Conservation (phyloP, 208 protist genomes). For the Acanthamoeba triangularis region DNA sequence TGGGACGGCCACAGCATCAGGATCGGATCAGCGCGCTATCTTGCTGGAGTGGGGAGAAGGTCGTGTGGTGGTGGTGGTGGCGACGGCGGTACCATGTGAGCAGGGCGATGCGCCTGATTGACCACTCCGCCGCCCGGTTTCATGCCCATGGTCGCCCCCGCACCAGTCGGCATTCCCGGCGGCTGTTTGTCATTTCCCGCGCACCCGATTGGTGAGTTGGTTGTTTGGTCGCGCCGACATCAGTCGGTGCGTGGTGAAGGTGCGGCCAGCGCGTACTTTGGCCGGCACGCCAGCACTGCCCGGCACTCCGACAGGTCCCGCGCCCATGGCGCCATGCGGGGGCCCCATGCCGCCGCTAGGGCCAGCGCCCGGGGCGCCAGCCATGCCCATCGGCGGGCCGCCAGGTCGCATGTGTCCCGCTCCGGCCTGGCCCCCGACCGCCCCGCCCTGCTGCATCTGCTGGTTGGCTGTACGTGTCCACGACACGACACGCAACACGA, state of each 20-base stretch:
- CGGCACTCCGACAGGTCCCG: too few species aligned
- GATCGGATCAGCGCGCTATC: too few species aligned
- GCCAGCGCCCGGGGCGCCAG: background rate
- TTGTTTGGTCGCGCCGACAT: background rate
- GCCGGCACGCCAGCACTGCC: too few species aligned
- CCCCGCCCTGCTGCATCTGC: background rate
- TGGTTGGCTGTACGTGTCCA: background rate
- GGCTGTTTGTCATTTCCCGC: background rate
- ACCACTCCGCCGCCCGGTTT: background rate
- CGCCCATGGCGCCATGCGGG: background rate
- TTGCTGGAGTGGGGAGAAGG: too few species aligned
- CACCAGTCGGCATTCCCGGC: background rate
- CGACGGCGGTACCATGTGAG: background rate
- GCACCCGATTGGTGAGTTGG: background rate
- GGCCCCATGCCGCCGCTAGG: background rate
- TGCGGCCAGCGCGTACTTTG: too few species aligned
- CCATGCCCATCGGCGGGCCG: background rate
- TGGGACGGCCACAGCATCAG: too few species aligned
- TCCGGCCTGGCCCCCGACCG: background rate
- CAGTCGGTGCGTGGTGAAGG: too few species aligned
- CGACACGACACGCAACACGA: too few species aligned
- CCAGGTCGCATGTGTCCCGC: background rate
- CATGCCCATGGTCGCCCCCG: background rate
- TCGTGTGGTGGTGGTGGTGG: too few species aligned
- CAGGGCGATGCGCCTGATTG: background rate